Base-by-base conservation (phyloP, 192 early-diverging fungal species). In the Rhizophagus prolifer region DNA sequence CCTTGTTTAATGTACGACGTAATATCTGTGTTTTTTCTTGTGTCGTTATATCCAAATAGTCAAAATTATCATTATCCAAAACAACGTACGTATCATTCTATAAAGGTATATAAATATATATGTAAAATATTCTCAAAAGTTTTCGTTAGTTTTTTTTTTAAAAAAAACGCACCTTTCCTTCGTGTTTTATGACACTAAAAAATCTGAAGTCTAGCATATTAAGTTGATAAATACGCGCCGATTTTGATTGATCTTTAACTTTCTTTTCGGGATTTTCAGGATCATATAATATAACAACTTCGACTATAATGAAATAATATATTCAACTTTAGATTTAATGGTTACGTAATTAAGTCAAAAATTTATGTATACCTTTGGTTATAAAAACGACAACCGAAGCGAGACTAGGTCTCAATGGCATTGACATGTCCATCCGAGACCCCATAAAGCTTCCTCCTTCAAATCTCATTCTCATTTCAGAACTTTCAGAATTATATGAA, bases 41-140 rank as follows among this genome's bases (percentile, higher is more conserved):
- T 2, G 64, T 67, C 0, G 83, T 78, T 31, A 82, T 81, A 64
- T 89, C 88, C 58, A 63, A 74, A 25, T 88, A 70, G 10, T 78
- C 74, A 19, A 89, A 60, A 6, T 89, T 83, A 34, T 88, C 88
- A 38, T 86, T 85, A 67, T 89, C 88, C 12, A 89, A 70, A 4
- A 74, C 80, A 12, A 84, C 70, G 28, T 86, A 85, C 10, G 84
- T 88, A 38, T 88, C 85, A 21, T 77, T 75, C 84, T 84, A 58
- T 30, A 36, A 60, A 58, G 66, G 60, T 72, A 30, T 59, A 41
- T 28, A 71, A 64, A 67, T 16, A 78, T 47, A 38, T 46, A 58
- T 12, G 58, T 25, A 10, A 77, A 23, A 14, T n/a, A 67, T 6
- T 9, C 19, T 9, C 4, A 41, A 41, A 34, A 36, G 7, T n/a